Evolutionary conservation across 164 flowering plant species (phyloP).

Genomic region (Vitis riparia): DNA sequence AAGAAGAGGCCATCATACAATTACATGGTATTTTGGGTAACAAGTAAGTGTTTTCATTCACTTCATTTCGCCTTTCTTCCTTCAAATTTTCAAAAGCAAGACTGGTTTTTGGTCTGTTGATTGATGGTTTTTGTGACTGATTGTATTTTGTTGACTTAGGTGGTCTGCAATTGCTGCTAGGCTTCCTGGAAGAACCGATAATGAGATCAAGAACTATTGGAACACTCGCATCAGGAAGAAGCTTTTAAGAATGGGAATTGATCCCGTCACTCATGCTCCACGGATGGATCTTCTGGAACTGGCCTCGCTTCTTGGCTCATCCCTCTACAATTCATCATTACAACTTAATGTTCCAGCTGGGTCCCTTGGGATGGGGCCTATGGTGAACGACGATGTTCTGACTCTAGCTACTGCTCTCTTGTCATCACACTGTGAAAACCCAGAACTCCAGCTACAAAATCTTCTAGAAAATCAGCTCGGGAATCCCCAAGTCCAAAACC

Average conservation of each 20-base stretch:
- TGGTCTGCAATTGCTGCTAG: slow-evolving; percentile 65
- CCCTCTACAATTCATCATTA: slow-evolving; percentile 17
- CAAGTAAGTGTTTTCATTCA: slow-evolving; percentile 31
- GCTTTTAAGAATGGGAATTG: slow-evolving; percentile 59
- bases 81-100: neutral
- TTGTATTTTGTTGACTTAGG: slow-evolving; percentile 21
- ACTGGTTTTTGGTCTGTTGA: too few relatives aligned
- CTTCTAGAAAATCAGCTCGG: slow-evolving; percentile 4
- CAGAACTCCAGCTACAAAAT: neutral
- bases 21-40: slow-evolving; percentile 54
- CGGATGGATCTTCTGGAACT: slow-evolving; percentile 28
- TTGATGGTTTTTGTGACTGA: neutral
- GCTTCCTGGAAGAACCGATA: slow-evolving; percentile 61
- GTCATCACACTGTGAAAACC: slow-evolving; percentile 10
- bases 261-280: slow-evolving; percentile 49
- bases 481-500: neutral
- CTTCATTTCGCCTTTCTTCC: neutral
- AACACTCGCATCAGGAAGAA: slow-evolving; percentile 56
- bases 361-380: neutral
- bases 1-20: slow-evolving; percentile 58
- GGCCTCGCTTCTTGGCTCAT: slow-evolving; percentile 21
- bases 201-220: slow-evolving; percentile 68
- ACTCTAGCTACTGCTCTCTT: slow-evolving; percentile 14
- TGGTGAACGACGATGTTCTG: slow-evolving; percentile 10
- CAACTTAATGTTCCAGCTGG: neutral